Base-by-base conservation (phyloP, 2,329 filamentous ascomycete species). In the Botrytis cinerea region DNA sequence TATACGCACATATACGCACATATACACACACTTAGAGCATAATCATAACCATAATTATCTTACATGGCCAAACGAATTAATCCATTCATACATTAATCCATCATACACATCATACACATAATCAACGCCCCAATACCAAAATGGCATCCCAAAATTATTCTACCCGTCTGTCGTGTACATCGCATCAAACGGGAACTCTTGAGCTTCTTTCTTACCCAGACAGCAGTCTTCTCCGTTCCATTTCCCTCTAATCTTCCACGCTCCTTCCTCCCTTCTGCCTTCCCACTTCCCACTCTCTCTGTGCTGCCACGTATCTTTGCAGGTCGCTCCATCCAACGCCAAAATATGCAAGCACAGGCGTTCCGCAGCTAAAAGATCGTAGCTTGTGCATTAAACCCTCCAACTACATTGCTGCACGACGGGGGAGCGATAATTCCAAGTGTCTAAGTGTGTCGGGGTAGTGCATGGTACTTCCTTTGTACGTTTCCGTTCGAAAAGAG, bases 261-360 rank as follows among this genome's bases (percentile, higher is more conserved):
- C 9, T 66, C 45, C 48, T 68, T 66, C 45, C 48, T 68, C 57
- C 32, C 32, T 32, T 32, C 32, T 32, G 32, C 54, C 25, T 40
- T 45, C 60, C 59, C 64, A 45, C 35, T 46, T 45, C 60, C 63
- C 64, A 45, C 46, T 62, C 48, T 38, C 51, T 66, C 74, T 75
- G 78, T 75, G 78, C 76, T 79, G 78, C 77, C 78, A 80, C 78
- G 78, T 80, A 77, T 75, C 74, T 72, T 57, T 77, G 77, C 77
- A 77, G 74, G 74, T 75, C 75, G 61, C 70, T 71, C 60, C 60
- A 71, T 71, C 38, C 70, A 57, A 71, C 77, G 76, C 77, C 77
- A 78, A 77, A 74, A 76, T 76, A 77, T 80, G 78, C 77, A 79
- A 43, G 74, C 78, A 75, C 78, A 73, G 75, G 76, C 70, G n/a